Conservation (phyloP, 495 filamentous ascomycete species). For the Penicillium herquei region DNA sequence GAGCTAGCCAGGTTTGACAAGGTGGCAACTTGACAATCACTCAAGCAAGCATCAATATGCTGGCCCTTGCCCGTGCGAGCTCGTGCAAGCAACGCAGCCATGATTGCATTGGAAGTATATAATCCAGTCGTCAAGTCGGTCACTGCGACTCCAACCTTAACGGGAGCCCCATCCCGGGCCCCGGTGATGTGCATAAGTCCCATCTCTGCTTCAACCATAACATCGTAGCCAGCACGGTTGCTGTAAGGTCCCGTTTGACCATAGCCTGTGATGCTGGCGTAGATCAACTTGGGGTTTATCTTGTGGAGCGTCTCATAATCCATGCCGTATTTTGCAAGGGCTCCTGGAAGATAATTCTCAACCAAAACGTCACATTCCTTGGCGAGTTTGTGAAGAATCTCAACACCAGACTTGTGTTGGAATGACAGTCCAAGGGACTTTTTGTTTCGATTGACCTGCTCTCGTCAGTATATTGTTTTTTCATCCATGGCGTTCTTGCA, state of each 20-base stretch:
- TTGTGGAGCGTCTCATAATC: constrained; percentile 76
- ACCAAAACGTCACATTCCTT: constrained; percentile 88
- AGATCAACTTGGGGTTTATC: constrained; percentile 74
- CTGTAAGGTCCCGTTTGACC: constrained; percentile 94
- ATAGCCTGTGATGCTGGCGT: constrained; percentile 71
- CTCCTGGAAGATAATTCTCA: constrained; percentile 92
- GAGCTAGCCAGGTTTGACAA: constrained; percentile 92
- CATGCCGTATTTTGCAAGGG: constrained; percentile 86
- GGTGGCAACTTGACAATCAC: constrained; percentile 92
- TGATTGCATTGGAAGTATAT: constrained; percentile 96
- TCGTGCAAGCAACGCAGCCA: constrained; percentile 83
- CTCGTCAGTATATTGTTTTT: constrained; percentile 1
- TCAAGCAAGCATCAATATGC: constrained; percentile 87
- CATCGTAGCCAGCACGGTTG: constrained; percentile 89
- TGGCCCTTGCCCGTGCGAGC: constrained; percentile 71
- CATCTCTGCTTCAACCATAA: constrained; percentile 99
- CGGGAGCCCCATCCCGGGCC: constrained; percentile 79
- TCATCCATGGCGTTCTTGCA: not conserved
- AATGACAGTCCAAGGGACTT: constrained; percentile 92
- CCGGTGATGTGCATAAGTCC: constrained; percentile 99
- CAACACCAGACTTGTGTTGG: constrained; percentile 74
- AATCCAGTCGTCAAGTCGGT: constrained; percentile 94
- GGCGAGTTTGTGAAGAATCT: constrained; percentile 81
- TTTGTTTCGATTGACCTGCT: constrained; percentile 91
- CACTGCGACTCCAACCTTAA: constrained; percentile 96